These are phyloP conservation scores for Cystobasidium sp. DNA, from an alignment of 1,284 basidiomycete genomes.

Conservation along the genomic window DNA sequence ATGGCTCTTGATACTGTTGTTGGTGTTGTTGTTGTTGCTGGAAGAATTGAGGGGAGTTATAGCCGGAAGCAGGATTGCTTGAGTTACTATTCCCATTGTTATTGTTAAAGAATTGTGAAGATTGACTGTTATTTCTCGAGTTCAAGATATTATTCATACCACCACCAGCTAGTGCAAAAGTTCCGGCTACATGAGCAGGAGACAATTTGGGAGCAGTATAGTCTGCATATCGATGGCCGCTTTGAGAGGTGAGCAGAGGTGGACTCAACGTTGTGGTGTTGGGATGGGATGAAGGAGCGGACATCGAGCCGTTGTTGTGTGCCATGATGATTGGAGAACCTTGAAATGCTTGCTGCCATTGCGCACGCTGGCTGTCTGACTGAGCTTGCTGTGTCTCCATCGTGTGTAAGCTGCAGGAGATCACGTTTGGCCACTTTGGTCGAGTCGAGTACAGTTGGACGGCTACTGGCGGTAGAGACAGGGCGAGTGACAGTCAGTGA, in stretches of 20 bases:
- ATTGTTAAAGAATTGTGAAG: not conserved
- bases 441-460: not conserved
- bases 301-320: not conserved
- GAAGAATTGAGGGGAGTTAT: not conserved
- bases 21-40: slow-evolving; percentile 1
- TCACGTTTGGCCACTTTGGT: slow-evolving; percentile 2
- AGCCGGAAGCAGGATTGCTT: slow-evolving; percentile 7
- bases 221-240: slow-evolving; percentile 33
- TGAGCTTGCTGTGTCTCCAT: slow-evolving; percentile 22
- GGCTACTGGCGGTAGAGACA: not conserved
- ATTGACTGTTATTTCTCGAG: not conserved
- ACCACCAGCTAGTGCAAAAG: slow-evolving; percentile 1
- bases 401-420: not conserved
- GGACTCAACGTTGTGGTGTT: not conserved
- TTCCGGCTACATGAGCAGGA: slow-evolving; percentile 9
- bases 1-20: not conserved
- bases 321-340: not conserved
- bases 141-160: not conserved
- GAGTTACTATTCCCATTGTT: not conserved
- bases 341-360: slow-evolving; percentile 29
- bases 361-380: slow-evolving; percentile 22
- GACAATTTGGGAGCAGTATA: slow-evolving; percentile 23
- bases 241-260: slow-evolving; percentile 25
- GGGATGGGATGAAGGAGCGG: not conserved
- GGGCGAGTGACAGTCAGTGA: no score